Base-by-base conservation (phyloP, 1,284 basidiomycete genomes). In the Microbotryum intermedium region DNA sequence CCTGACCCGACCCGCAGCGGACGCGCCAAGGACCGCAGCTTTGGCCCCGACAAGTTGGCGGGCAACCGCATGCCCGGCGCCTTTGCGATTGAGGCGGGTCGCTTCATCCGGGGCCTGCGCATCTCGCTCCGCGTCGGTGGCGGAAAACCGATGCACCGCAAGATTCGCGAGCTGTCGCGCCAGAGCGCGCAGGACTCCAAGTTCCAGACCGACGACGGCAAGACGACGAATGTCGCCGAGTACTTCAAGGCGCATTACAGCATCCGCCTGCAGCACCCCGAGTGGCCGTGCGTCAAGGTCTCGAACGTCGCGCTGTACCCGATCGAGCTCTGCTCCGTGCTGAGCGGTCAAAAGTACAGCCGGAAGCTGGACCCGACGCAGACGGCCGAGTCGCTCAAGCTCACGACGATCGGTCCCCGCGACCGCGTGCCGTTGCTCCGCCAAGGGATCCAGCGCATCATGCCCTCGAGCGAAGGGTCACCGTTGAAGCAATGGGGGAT, bases 401-500 rank as follows among this genome's bases (percentile, higher is more conserved):
- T 62, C 11, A 65, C 60, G n/a, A 65, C 64, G 4, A 46, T 65
- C 58, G 39, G 30, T 6, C 64, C 64, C 2, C 34, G 39, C 6
- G 46, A 62, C 3, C 60, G 63, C 48, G 21, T 50, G 6, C 10
- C 3, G 0, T 50, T 47, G 34, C 57, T 65, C 26, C 29, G 16
- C 20, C 4, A 30, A 18, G 63, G 50, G 0, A 39, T 59, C 34
- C 4, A 44, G 20, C 42, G 34, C 28, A 59, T 65, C 55, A 46
- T 50, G 48, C 58, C 61, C 20, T 6, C 11, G 3, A 29, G 21
- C 21, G 52, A 48, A 7, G 30, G 9, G 2, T 25, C 8, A 7
- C 30, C 55, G 2, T 30, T 61, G 42, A 30, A 29, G 6, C 50
- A 57, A 42, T 61, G 59, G 59, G 42, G 51, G 18, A 13, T 61